Evolutionary conservation across 2,329 filamentous ascomycete species (phyloP), one percentile per base, ranked within the genome.

Genomic region (Byssoonygena ceratinophila): DNA sequence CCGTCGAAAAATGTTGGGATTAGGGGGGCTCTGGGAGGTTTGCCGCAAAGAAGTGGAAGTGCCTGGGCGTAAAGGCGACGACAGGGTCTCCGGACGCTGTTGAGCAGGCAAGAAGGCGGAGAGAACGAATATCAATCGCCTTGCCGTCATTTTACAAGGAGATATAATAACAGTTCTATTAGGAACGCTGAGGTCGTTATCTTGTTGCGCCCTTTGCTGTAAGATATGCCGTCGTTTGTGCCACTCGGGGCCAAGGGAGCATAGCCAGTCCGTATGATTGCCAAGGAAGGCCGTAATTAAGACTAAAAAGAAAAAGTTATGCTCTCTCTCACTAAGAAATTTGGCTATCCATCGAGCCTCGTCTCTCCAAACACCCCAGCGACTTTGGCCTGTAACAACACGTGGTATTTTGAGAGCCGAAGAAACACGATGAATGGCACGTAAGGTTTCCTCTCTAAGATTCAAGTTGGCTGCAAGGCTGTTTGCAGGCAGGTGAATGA

Each of bases 341-440:
- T 74, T 71, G n/a, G 74, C 73, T 39, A 81, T 74, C 64, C 75
- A 79, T 56, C 78, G 71, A 37, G 77, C 76, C 64, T 81, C 78
- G 58, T 81, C 78, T 52, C 77, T 73, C 78, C 78, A 81, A 9
- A 80, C 73, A 9, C 77, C 77, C 75, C 78, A 81, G 54, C 76
- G 73, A 47, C 75, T 76, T 58, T 81, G 78, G 2, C 78, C 78
- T 2, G 77, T 78, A 52, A 76, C 66, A 8, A 80, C 78, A 46
- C 74, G 72, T 14, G 77, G 77, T 29, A 78, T 78, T 55, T 76
- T 74, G 59, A 81, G 71, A 46, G 76, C 77, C 45, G 73, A 69
- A 11, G 74, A 71, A 12, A 81, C 74, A 39, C 78, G 71, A 51
- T 73, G 71, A 16, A 72, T 70, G 27, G 74, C 73, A 27, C 69